Conservation (phyloP, 2,329 filamentous ascomycete species). For the Aspergillus versicolor region DNA sequence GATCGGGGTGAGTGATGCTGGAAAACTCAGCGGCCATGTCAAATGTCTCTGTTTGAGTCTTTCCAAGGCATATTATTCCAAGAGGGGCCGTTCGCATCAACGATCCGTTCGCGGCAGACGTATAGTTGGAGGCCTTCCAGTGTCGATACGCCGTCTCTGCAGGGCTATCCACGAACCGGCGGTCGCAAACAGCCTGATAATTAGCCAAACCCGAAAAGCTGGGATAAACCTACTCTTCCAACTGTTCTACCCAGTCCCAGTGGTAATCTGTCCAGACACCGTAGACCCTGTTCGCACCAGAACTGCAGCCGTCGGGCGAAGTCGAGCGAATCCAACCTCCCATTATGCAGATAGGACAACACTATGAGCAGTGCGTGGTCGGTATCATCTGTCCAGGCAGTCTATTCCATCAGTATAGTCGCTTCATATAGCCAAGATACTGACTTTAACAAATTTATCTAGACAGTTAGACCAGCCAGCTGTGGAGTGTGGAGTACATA, state of each 20-base stretch:
- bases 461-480: background rate
- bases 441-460: background rate
- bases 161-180: background rate
- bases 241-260: background rate
- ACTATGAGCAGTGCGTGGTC: background rate
- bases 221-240: background rate
- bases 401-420: background rate
- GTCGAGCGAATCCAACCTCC: background rate
- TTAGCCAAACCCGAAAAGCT: background rate
- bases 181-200: background rate
- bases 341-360: background rate
- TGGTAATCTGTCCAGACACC: background rate
- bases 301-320: background rate
- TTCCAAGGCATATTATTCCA: background rate
- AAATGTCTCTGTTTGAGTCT: background rate
- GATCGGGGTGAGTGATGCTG: background rate
- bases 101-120: background rate
- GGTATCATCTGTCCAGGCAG: background rate
- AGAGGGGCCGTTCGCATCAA: background rate
- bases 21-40: background rate
- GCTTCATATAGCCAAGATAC: background rate
- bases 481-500: background rate
- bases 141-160: background rate
- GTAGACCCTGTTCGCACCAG: slow-evolving; percentile 6
- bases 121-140: background rate